A percentile compares a stretch with the other conserved stretches of the same genome.
phyloP scores from a whole-genome alignment of 805 yeast species.

The Metschnikowia noctiluminum region DNA sequence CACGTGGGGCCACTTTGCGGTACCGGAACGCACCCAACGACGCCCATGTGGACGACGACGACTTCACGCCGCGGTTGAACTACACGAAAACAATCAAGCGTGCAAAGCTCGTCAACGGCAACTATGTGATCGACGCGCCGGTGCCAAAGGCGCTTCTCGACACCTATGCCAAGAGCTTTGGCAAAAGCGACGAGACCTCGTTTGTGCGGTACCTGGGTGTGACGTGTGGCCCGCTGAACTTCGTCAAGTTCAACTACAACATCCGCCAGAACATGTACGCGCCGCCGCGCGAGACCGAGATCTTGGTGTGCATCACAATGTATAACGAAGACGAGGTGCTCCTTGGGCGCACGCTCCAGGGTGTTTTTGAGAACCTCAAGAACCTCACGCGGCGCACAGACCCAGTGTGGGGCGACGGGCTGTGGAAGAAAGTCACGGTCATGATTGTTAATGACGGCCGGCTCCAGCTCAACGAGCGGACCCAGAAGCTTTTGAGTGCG shows the following conservation, averaged over 20 bases:
- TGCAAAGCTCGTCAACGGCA: constrained; percentile 53
- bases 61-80: constrained; percentile 38
- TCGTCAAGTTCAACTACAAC: constrained; percentile 60
- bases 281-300: constrained; percentile 56
- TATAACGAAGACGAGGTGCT: constrained; percentile 64
- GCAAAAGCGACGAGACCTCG: constrained; percentile 52
- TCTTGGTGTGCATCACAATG: constrained; percentile 61
- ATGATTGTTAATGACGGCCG: constrained; percentile 64
- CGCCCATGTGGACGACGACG: constrained; percentile 30
- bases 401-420: constrained; percentile 47
- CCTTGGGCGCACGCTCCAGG: constrained; percentile 59
- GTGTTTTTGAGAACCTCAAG: constrained; percentile 60
- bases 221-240: constrained; percentile 84
- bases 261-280: constrained; percentile 77
- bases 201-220: constrained; percentile 93
- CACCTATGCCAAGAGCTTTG: constrained; percentile 24
- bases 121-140: constrained; percentile 44
- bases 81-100: constrained; percentile 42
- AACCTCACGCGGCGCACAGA: constrained; percentile 47
- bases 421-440: constrained; percentile 61
- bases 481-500: constrained; percentile 62
- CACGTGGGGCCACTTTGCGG: constrained; percentile 31
- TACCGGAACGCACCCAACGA: constrained; percentile 4
- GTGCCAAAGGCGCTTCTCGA: constrained; percentile 37
- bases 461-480: constrained; percentile 59